Conservation (phyloP, 2,329 filamentous ascomycete genomes). For the Basipetospora chlamydospora region DNA sequence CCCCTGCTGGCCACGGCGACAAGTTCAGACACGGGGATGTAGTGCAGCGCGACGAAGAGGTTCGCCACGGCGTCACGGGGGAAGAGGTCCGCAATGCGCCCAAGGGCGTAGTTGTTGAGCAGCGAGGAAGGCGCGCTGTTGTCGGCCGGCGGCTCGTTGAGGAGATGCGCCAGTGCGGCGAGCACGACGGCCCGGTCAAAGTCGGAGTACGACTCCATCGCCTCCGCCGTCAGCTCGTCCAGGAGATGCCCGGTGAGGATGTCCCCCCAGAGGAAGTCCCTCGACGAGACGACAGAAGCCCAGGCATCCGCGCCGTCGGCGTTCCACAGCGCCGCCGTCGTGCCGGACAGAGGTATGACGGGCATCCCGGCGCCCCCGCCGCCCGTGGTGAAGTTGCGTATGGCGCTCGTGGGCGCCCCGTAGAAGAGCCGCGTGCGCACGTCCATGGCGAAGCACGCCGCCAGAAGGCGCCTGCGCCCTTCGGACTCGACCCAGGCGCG, state of each 20-base stretch:
- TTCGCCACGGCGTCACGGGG: conserved; percentile 28
- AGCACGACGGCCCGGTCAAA: conserved; percentile 28
- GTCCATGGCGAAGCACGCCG: conserved; percentile 42
- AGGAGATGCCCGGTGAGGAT: conserved; percentile 10
- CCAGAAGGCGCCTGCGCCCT: conserved; percentile 36
- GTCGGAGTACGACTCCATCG: conserved; percentile 18
- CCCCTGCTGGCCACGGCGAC: conserved; percentile 43
- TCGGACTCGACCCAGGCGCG: conserved; percentile 37
- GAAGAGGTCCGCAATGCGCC: conserved; percentile 27
- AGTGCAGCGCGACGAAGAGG: conserved; percentile 40
- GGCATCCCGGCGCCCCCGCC: conserved; percentile 11
- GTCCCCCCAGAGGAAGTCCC: too few species aligned
- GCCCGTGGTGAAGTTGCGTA: conserved; percentile 20
- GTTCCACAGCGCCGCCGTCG: conserved; percentile 33
- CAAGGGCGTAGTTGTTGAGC: too few species aligned
- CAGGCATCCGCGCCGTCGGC: conserved; percentile 30
- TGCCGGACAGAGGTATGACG: conserved; percentile 29
- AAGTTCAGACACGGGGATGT: conserved; percentile 43
- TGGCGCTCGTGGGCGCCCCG: conserved; percentile 26
- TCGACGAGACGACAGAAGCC: conserved; percentile 19
- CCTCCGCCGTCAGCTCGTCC: conserved; percentile 20
- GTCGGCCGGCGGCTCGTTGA: conserved; percentile 20
- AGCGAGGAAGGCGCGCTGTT: conserved; percentile 3
- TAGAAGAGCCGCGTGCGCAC: conserved; percentile 39
- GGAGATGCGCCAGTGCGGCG: conserved; percentile 16